Evolutionary conservation across 179 eudicot genomes (phyloP).

Genomic region (Spinacia oleracea): DNA sequence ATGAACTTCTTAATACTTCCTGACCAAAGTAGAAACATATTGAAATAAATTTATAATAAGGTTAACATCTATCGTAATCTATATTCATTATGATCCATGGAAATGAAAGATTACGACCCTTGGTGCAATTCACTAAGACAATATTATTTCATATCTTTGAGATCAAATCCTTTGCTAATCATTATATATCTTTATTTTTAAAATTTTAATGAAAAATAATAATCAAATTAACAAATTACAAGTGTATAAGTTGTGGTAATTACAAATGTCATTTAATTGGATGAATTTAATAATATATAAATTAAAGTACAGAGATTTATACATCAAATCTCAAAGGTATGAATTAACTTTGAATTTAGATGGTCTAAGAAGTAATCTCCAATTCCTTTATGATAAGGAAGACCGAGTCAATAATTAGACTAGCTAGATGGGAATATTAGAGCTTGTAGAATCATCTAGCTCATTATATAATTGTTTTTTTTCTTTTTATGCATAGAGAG

Average conservation of each 20-base stretch:
- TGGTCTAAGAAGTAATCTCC: slow-evolving; percentile 13
- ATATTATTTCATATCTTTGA: not conserved
- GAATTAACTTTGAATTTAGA: not conserved
- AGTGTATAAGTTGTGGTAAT: not conserved
- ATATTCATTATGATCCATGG: slow-evolving; percentile 3
- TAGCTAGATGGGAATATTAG: not conserved
- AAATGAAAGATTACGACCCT: not conserved
- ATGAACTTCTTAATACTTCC: not conserved
- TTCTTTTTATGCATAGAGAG: not conserved
- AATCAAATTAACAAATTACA: not conserved
- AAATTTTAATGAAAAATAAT: slow-evolving; percentile 1
- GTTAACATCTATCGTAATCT: not conserved
- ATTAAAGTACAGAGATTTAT: not conserved
- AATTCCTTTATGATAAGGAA: not conserved
- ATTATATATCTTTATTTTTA: not conserved
- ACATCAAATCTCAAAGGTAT: slow-evolving; percentile 6
- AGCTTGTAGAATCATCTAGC: not conserved
- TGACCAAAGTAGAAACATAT: not conserved
- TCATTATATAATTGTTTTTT: not conserved
- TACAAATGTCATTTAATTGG: slow-evolving; percentile 12
- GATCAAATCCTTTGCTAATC: not conserved
- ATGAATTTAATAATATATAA: too few relatives aligned
- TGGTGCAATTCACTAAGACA: not conserved
- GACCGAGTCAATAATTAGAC: slow-evolving; percentile 1
- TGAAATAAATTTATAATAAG: not conserved